Evolutionary conservation across 2,329 filamentous ascomycete species (phyloP), one percentile per base, ranked within the genome.

Genomic region (Didymella sp.): DNA sequence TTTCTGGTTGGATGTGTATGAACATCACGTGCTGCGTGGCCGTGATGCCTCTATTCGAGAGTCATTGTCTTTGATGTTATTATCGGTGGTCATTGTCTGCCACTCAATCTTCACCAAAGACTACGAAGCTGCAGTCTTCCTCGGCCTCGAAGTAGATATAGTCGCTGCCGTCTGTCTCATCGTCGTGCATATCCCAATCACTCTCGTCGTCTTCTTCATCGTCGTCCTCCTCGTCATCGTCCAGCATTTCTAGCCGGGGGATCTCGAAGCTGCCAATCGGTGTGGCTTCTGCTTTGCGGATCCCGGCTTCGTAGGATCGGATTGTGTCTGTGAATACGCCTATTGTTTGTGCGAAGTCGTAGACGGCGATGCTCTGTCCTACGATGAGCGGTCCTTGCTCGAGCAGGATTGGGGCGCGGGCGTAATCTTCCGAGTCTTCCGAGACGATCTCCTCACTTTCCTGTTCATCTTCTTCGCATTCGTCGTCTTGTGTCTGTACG

Each of bases 131-230:
- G 17, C 60, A 50, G 28, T 66, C 59, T 6, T 67, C 62, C 2
- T 66, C 63, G 12, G 57, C 45, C 22, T 68, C 60, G 30, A 61
- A 65, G 31, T 58, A 61, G 13, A 62, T 51, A 28, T 56, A 57
- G 24, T 66, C 60, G 21, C 59, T 58, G 15, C 56, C 59, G 7
- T 53, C 53, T 4, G 35, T 49, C 22, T 50, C 47, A 13, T 64
- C 62, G 3, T 63, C 61, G n/a, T 64, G 53, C 21, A 64, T 33
- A n/a, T 70, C 68, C 66, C 66, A 69, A 41, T 69, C 66, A 42
- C 59, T 63, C 4, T 68, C 64, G 11, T 58, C 61, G 13, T 52
- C 50, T 3, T 31, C 63, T 15, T 66, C 64, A 3, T 56, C 56
- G 6, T 48, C 46, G 3, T 51, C 35, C 9, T 47, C 49, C 6